These are phyloP conservation scores for Mycena metata DNA, from an alignment of 768 basidiomycete genomes.

Conservation along the genomic window DNA sequence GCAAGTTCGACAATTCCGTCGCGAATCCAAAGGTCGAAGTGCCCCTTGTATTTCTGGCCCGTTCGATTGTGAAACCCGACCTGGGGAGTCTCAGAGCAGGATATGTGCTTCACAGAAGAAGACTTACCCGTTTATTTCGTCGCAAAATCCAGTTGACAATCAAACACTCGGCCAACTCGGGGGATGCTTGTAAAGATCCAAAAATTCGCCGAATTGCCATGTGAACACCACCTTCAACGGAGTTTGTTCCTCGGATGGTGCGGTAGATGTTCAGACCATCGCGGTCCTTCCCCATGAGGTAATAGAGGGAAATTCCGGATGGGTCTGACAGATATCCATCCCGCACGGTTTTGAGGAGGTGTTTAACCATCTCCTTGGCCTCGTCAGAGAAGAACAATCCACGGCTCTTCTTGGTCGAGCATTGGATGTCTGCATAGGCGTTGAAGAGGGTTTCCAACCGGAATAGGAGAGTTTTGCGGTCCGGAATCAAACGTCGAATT, in stretches of 20 bases:
- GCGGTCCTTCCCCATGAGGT: slow-evolving; percentile 30
- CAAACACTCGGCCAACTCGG: slow-evolving; percentile 7
- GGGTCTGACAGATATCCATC: too few species aligned
- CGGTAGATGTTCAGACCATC: slow-evolving; percentile 36
- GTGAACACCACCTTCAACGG: too few species aligned
- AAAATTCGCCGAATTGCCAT: slow-evolving; percentile 32
- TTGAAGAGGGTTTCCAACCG: not conserved
- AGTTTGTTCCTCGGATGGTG: slow-evolving; percentile 16
- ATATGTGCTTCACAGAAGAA: not conserved
- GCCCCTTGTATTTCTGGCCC: not conserved
- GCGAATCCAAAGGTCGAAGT: too few species aligned
- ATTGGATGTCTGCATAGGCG: not conserved
- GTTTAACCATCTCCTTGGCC: slow-evolving; percentile 5
- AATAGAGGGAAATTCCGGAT: too few species aligned
- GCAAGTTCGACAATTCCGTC: too few species aligned
- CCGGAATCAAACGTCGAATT: slow-evolving; percentile 2
- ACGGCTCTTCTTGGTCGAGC: not conserved
- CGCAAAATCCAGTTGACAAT: slow-evolving; percentile 3
- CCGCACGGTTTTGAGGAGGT: too few species aligned
- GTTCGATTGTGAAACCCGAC: slow-evolving; percentile 13
- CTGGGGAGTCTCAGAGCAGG: not conserved
- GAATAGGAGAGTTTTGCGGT: too few species aligned
- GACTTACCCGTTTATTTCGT: not conserved
- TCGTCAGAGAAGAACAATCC: slow-evolving; percentile 3
- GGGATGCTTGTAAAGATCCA: slow-evolving; percentile 38